Percentiles rank a stretch among this genome's conserved stretches.
Evolutionary conservation across 2,329 filamentous ascomycete species (phyloP).

Genomic region (Aspergillus sergii): DNA sequence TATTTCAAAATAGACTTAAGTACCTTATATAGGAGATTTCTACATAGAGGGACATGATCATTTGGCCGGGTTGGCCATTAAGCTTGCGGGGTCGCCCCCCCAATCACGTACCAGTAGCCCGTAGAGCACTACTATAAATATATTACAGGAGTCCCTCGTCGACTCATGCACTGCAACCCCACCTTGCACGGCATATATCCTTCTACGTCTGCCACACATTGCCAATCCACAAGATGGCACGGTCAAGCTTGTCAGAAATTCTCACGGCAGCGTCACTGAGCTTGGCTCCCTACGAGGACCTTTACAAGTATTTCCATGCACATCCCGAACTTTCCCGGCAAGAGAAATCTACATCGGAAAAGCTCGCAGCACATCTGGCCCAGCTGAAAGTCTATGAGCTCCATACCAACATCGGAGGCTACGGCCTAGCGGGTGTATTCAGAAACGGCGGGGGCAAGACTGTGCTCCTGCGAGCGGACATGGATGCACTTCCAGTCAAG

Average conservation of each 20-base stretch:
- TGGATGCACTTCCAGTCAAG: constrained; percentile 53
- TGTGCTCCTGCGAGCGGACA: constrained; percentile 52
- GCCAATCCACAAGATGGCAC: constrained; percentile 27
- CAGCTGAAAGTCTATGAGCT: constrained; percentile 37
- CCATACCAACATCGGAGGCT: constrained; percentile 49
- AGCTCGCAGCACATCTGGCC: constrained; percentile 47
- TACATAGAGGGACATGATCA: too few relatives aligned
- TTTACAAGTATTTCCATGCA: constrained; percentile 62
- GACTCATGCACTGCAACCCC: not conserved
- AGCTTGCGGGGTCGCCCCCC: too few relatives aligned
- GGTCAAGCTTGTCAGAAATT: constrained; percentile 23
- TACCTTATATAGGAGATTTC: too few relatives aligned
- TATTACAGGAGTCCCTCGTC: not conserved
- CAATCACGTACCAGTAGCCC: too few relatives aligned
- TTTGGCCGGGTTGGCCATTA: too few relatives aligned
- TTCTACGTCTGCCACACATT: not conserved
- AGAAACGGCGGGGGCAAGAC: constrained; percentile 47
- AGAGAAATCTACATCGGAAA: constrained; percentile 56
- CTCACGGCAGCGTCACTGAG: constrained; percentile 27
- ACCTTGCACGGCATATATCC: not conserved
- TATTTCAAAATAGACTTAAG: too few relatives aligned
- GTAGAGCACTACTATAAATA: too few relatives aligned
- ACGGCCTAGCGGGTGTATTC: constrained; percentile 48
- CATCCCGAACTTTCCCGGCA: constrained; percentile 63
- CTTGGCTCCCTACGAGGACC: constrained; percentile 51